Base-by-base conservation (phyloP, 2,329 filamentous ascomycete genomes). In the Septoria linicola region DNA sequence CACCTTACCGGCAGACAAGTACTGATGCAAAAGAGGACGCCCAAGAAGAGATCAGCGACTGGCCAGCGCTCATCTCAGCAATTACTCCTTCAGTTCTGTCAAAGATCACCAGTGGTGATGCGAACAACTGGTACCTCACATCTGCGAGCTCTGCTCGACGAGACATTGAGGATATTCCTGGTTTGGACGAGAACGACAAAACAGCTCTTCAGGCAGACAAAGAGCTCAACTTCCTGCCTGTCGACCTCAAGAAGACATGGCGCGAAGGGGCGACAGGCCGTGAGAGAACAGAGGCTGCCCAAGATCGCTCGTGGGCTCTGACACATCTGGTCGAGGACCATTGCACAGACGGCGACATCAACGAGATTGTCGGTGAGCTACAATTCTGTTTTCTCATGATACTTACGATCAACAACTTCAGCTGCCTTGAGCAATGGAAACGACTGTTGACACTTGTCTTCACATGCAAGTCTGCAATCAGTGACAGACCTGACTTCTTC, bases 381-480 rank as follows among this genome's bases (percentile, higher is more conserved):
- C 80, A 85, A 58, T 82, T 84, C 60, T 75, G 75, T 25, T 85
- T 85, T 59, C 66, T 84, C 8, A 83, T 82, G 78, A 73, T 82
- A 2, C 62, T 85, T 52, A 83, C 80, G 4, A 70, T 85, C 55
- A 82, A 82, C 71, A 85, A 85, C 63, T 83, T 80, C 63, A 83
- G 81, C 2, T 84, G 82, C 60, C 68, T 84, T 3, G 80, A 84
- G 63, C 82, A 85, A 63, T 85, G 82, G 82, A 83, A 81, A 62
- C 70, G 82, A 31, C 58, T 85, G 8, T 67, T 85, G 8, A 69
- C 69, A 1, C 66, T 85, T 19, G 68, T 83, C 6, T 69, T 85
- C 42, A 84, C 81, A 0, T 83, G 79, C 59, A 73, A 71, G 14
- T 64, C 63, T 34, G 81, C 81, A 2, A 72, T 83, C 13, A 51